These are phyloP conservation scores for Emericellopsis atlantica DNA, from an alignment of 2,329 filamentous ascomycete genomes.

Conservation along the genomic window DNA sequence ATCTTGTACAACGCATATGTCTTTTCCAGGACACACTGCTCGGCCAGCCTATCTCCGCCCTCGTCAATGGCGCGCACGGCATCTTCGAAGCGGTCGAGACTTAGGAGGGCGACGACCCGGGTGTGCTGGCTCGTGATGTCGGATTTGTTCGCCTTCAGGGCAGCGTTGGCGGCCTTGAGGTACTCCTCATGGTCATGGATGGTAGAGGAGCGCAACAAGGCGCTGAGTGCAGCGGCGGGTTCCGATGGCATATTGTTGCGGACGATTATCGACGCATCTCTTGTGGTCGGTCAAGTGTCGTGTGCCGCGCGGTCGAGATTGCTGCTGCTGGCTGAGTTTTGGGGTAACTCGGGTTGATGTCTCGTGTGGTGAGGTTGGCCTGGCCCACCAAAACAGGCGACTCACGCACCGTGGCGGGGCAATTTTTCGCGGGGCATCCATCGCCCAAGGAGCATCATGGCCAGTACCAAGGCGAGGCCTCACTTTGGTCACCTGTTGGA, in stretches of 20 bases:
- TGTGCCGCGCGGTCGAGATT: background rate
- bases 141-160: conserved; percentile 46
- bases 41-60: conserved; percentile 46
- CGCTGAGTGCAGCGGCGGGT: conserved; percentile 35
- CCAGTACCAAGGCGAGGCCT: no score
- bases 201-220: conserved; percentile 38
- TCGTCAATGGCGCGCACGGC: conserved; percentile 57
- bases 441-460: background rate
- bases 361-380: no score
- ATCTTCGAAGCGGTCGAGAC: conserved; percentile 73
- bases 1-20: conserved; percentile 78
- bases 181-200: conserved; percentile 64
- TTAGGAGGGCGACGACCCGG: conserved; percentile 62
- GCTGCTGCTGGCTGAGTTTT: no score
- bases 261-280: conserved; percentile 7
- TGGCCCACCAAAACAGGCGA: background rate
- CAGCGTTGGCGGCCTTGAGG: conserved; percentile 49
- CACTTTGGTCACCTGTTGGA: no score
- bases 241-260: conserved; percentile 25
- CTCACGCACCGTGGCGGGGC: background rate
- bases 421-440: background rate
- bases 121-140: conserved; percentile 52
- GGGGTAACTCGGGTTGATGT: no score
- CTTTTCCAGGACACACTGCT: conserved; percentile 53
- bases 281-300: background rate